phyloP scores from a whole-genome alignment of 495 filamentous ascomycete species.

The Astrothelium subdiscretum region DNA sequence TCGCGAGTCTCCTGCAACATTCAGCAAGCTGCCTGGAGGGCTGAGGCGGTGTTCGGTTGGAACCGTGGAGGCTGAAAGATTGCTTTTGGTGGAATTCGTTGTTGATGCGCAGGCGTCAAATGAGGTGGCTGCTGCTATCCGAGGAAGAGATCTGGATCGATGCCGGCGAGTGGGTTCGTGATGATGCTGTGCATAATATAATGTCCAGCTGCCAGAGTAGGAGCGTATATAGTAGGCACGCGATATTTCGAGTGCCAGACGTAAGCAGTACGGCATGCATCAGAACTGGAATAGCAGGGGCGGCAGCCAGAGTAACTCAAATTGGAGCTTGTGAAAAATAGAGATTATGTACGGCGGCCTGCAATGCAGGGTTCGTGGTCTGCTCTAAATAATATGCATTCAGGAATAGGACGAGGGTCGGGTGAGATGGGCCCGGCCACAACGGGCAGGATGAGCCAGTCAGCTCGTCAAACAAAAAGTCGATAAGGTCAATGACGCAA shows the following conservation, averaged over 20 bases:
- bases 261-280: neutral
- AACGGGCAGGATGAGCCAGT: neutral
- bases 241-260: neutral
- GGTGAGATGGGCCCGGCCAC: neutral
- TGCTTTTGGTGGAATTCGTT: neutral
- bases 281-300: neutral
- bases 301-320: neutral
- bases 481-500: neutral
- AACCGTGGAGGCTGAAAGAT: neutral
- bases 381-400: neutral
- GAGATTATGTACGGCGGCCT: neutral
- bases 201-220: neutral
- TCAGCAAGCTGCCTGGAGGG: neutral
- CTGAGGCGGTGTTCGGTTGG: conserved; percentile 1
- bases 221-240: neutral
- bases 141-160: neutral
- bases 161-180: neutral
- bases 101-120: neutral
- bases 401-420: neutral
- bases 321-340: neutral
- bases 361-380: neutral
- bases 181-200: neutral
- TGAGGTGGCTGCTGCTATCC: neutral
- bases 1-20: neutral
- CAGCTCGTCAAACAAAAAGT: neutral